Conservation (phyloP, 2,329 filamentous ascomycete genomes). For the Penicillium capsulatum region DNA sequence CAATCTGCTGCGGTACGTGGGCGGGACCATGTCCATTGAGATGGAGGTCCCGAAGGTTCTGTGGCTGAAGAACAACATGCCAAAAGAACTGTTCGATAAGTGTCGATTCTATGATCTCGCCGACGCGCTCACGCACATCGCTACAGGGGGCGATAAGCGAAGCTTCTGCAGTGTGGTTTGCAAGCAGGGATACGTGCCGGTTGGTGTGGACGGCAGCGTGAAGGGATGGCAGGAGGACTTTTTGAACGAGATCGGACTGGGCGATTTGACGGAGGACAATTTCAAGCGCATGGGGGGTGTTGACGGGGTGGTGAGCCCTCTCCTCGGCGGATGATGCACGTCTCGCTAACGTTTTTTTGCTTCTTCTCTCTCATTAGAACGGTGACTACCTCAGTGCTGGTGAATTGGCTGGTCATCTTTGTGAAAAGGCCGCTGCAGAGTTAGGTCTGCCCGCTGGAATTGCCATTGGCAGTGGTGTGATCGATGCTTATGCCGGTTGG, state of each 20-base stretch:
- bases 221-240: conserved; percentile 99
- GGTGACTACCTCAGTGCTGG: conserved; percentile 87
- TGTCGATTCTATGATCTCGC: conserved; percentile 97
- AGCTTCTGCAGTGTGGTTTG: conserved; percentile 96
- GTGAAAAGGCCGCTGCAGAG: conserved; percentile 74
- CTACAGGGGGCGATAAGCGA: conserved; percentile 83
- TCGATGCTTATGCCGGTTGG: conserved; percentile 98
- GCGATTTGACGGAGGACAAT: conserved; percentile 75
- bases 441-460: conserved; percentile 83
- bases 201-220: conserved; percentile 94
- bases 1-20: conserved; percentile 91
- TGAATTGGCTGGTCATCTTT: conserved; percentile 80
- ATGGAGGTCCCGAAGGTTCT: conserved; percentile 99
- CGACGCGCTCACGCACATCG: conserved; percentile 89
- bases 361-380: conserved; percentile 59
- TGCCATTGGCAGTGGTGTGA: conserved; percentile 91
- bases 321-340: conserved; percentile 19
- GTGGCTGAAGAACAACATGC: conserved; percentile 99
- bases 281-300: conserved; percentile 94
- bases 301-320: conserved; percentile 79
- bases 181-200: conserved; percentile 93
- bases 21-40: conserved; percentile 97
- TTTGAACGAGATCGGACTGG: conserved; percentile 77
- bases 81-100: conserved; percentile 77
- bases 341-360: conserved; percentile 10